Base-by-base conservation (phyloP, 768 basidiomycete genomes). In the Ramaria rubella region DNA sequence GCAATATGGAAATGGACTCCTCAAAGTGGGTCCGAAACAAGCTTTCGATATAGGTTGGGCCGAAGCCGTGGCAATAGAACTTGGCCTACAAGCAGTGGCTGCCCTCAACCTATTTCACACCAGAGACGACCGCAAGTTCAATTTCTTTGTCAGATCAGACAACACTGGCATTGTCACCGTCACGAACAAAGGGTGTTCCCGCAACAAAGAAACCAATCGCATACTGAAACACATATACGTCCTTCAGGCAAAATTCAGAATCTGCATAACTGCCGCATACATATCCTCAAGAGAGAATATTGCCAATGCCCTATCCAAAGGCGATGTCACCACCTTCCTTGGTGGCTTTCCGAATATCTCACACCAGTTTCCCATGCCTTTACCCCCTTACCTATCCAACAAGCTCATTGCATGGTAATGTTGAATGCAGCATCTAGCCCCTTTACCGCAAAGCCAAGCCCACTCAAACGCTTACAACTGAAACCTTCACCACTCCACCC, bases 41-140 rank as follows among this genome's bases (percentile, higher is more conserved):
- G 19, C 48, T 0, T 62, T 43, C 67, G 67, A 72, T 60, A 75
- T 74, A 36, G 69, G 68, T 0, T 75, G 73, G 74, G 73, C 74
- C 23, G 72, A 75, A 52, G 68, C 69, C 1, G 66, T 72, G 0
- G 73, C 69, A 15, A 61, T 76, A 17, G 71, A 76, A 56, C 60
- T 76, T 0, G 71, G 70, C 1, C 49, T 72, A 17, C 34, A 36
- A 36, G 34, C 34, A 8, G 17, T 8, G 34, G 34, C 34, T 8
- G 34, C 8, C 8, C 34, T 8, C 34, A 17, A 36, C 34, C 34
- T n/a, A n/a, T n/a, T n/a, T n/a, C n/a, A n/a, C n/a, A n/a, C n/a
- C 69, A 15, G n/a, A n/a, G n/a, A n/a, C n/a, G n/a, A n/a, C n/a
- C n/a, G n/a, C n/a, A n/a, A n/a, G n/a, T n/a, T n/a, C n/a, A n/a